phyloP scores from a whole-genome alignment of 495 filamentous ascomycete genomes.

The Hyaloscypha bicolor region DNA sequence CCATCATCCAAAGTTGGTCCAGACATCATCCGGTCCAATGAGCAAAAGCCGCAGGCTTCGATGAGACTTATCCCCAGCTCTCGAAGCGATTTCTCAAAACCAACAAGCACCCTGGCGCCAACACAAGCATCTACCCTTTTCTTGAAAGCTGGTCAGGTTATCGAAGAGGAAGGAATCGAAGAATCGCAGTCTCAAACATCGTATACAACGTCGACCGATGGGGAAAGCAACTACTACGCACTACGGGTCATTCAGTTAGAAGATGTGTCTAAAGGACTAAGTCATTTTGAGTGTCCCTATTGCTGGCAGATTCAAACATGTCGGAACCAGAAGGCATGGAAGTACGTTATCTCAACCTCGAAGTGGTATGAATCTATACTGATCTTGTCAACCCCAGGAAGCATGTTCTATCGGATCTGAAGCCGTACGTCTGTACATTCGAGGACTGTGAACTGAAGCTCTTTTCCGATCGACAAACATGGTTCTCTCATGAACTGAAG shows the following conservation, averaged over 20 bases:
- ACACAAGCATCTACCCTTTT: constrained; percentile 29
- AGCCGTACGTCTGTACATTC: constrained; percentile 36
- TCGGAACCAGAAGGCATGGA: constrained; percentile 35
- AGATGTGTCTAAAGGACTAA: constrained; percentile 6
- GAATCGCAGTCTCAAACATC: constrained; percentile 25
- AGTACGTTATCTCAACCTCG: constrained; percentile 25
- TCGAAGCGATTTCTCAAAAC: neutral
- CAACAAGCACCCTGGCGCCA: constrained; percentile 16
- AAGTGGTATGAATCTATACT: neutral
- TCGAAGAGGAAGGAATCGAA: constrained; percentile 10
- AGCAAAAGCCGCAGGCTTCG: no score
- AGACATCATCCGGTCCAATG: no score
- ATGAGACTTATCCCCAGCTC: no score
- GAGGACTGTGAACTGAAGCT: constrained; percentile 16
- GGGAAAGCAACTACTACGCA: constrained; percentile 2
- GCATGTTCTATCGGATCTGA: constrained; percentile 36
- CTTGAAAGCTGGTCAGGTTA: neutral
- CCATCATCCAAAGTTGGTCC: no score
- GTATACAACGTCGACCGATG: constrained; percentile 19
- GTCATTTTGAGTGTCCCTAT: constrained; percentile 40
- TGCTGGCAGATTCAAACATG: constrained; percentile 36
- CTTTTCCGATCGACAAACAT: constrained; percentile 17
- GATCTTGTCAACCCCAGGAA: constrained; percentile 23
- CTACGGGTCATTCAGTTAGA: constrained; percentile 18
- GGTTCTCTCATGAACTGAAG: constrained; percentile 24